Evolutionary conservation across 192 early-diverging fungal species (phyloP).

Genomic region (Irineochytrium annulatum): DNA sequence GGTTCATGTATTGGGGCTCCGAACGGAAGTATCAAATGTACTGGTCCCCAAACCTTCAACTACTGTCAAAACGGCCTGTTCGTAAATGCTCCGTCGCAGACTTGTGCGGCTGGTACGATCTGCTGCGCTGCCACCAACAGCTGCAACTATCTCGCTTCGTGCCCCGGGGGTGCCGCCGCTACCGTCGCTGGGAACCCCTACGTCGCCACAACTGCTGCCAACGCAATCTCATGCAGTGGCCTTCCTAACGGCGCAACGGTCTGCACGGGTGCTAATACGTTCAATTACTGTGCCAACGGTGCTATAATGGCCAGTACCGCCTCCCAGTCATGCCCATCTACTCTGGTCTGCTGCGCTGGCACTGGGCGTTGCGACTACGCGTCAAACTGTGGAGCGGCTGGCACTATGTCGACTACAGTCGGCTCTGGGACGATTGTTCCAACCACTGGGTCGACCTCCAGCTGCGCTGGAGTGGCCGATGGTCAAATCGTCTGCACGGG

Average conservation of each 20-base stretch:
- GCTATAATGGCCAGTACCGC: background rate
- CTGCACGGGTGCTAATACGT: slow-evolving; percentile 15
- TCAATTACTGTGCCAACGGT: slow-evolving; percentile 18
- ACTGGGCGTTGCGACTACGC: background rate
- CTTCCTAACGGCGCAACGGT: background rate
- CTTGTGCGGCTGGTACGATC: slow-evolving; percentile 8
- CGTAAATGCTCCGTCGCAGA: background rate
- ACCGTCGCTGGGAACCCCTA: background rate
- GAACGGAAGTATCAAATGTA: too few species aligned
- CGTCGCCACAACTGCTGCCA: background rate
- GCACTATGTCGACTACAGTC: background rate
- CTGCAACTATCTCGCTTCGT: background rate
- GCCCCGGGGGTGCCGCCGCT: background rate
- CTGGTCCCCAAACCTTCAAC: slow-evolving; percentile 1
- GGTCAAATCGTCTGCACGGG: background rate
- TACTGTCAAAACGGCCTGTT: background rate
- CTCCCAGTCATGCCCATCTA: background rate
- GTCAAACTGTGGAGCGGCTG: background rate
- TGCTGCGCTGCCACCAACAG: slow-evolving; percentile 11
- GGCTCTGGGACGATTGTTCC: background rate
- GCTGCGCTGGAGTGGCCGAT: slow-evolving; percentile 2
- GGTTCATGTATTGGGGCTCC: too few species aligned
- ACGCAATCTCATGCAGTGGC: too few species aligned
- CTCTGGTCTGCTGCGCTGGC: slow-evolving; percentile 4
- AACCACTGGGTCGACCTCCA: background rate